Percentiles rank a stretch among this genome's conserved stretches.
These are phyloP conservation scores for Candida ulmi DNA, from an alignment of 805 yeast genomes.

Conservation along the genomic window DNA sequence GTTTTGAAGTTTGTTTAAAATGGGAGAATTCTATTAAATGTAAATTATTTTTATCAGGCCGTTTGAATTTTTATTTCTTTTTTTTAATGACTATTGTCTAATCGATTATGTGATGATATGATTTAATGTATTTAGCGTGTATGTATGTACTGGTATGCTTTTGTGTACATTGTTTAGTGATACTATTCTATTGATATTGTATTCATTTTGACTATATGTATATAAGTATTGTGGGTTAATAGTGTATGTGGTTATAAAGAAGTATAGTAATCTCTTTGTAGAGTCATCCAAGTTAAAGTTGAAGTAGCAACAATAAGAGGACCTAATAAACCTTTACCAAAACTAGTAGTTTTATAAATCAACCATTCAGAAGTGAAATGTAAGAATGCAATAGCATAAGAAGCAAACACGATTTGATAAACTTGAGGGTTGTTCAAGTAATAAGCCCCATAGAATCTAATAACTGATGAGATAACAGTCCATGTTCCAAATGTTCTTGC, in stretches of 20 bases:
- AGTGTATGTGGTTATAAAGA: neutral
- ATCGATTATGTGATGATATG: too few species aligned
- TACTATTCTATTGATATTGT: too few species aligned
- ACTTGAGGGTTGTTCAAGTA: conserved; percentile 62
- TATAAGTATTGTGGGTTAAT: too few species aligned
- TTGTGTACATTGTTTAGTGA: too few species aligned
- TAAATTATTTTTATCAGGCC: too few species aligned
- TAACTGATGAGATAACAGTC: conserved; percentile 83
- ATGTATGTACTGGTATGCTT: too few species aligned
- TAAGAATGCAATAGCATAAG: conserved; percentile 74
- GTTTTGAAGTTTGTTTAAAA: too few species aligned
- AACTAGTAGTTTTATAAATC: conserved; percentile 67
- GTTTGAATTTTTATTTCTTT: too few species aligned
- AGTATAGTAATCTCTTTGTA: conserved; percentile 57
- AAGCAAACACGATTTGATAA: conserved; percentile 72
- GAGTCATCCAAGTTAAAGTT: conserved; percentile 76
- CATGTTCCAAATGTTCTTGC: conserved; percentile 99
- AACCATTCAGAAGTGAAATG: conserved; percentile 87
- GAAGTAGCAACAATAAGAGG: conserved; percentile 79
- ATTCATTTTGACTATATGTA: too few species aligned
- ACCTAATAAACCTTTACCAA: conserved; percentile 85
- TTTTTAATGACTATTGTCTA: too few species aligned
- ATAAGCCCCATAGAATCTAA: conserved; percentile 85
- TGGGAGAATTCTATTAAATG: too few species aligned
- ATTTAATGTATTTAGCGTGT: too few species aligned